Evolutionary conservation across 441 rosid species (phyloP).

Genomic region (Manihot esculenta): DNA sequence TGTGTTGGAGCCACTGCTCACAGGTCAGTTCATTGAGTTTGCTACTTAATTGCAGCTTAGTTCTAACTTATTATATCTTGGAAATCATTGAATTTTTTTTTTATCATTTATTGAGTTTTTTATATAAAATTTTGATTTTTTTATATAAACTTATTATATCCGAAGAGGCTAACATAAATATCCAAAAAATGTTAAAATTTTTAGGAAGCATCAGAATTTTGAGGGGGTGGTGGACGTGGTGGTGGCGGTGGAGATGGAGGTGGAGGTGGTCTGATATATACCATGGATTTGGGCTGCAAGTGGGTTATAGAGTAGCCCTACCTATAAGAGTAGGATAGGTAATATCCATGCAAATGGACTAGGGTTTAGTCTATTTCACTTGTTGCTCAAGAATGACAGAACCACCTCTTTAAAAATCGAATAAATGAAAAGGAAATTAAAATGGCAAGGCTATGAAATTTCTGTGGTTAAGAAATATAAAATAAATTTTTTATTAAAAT

Average conservation of each 20-base stretch:
- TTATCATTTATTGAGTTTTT: background rate
- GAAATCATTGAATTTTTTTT: constrained; percentile 18
- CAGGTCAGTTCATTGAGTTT: constrained; percentile 12
- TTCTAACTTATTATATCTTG: constrained; percentile 19
- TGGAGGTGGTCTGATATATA: background rate
- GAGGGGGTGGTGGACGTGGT: constrained; percentile 22
- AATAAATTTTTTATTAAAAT: too few species aligned
- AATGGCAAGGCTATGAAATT: background rate
- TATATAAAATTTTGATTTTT: too few species aligned
- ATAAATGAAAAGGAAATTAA: background rate
- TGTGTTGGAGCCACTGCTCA: background rate
- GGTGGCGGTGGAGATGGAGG: too few species aligned
- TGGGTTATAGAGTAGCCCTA: constrained; percentile 42
- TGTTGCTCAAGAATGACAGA: background rate
- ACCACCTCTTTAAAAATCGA: background rate
- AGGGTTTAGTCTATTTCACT: too few species aligned
- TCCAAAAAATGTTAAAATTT: constrained; percentile 12
- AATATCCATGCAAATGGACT: constrained; percentile 23
- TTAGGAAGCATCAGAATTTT: constrained; percentile 34
- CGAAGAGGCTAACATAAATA: constrained; percentile 10
- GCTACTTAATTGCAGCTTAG: constrained; percentile 26
- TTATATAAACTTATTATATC: too few species aligned
- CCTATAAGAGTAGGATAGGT: constrained; percentile 27
- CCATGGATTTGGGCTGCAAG: constrained; percentile 45
- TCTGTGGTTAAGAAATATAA: background rate